These are phyloP conservation scores for Tillandsia fasciculata DNA, from an alignment of 176 grass and related monocot genomes.

Conservation along the genomic window DNA sequence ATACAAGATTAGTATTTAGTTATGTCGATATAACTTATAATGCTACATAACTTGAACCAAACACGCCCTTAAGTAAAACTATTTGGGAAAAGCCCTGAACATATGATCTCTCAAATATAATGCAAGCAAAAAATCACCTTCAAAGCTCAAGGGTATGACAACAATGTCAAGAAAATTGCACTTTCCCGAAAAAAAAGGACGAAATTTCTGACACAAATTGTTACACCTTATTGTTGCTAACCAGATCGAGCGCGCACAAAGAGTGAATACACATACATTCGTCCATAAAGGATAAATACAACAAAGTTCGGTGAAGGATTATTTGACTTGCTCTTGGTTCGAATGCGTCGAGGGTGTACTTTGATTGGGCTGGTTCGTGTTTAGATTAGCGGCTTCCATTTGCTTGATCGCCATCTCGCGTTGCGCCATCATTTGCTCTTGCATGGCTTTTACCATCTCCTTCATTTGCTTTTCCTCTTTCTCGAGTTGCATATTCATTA, in stretches of 20 bases:
- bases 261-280: neutral
- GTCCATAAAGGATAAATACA: neutral
- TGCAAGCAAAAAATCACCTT: neutral
- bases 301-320: neutral
- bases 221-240: neutral
- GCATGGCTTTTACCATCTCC: constrained; percentile 59
- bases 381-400: constrained; percentile 16
- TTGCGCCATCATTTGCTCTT: constrained; percentile 50
- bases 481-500: constrained; percentile 77
- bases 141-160: neutral
- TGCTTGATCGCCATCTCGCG: constrained; percentile 44
- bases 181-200: neutral
- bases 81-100: too few relatives aligned
- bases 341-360: constrained; percentile 15
- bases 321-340: constrained; percentile 26
- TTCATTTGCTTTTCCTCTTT: constrained; percentile 66
- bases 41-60: too few relatives aligned
- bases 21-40: too few relatives aligned
- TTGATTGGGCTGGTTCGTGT: constrained; percentile 14
- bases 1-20: too few relatives aligned
- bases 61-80: too few relatives aligned
- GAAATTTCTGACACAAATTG: neutral
- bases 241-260: neutral
- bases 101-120: neutral
- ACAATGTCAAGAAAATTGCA: neutral